Evolutionary conservation across 2,329 filamentous ascomycete species (phyloP).

Genomic region (Trichoderma sp.): DNA sequence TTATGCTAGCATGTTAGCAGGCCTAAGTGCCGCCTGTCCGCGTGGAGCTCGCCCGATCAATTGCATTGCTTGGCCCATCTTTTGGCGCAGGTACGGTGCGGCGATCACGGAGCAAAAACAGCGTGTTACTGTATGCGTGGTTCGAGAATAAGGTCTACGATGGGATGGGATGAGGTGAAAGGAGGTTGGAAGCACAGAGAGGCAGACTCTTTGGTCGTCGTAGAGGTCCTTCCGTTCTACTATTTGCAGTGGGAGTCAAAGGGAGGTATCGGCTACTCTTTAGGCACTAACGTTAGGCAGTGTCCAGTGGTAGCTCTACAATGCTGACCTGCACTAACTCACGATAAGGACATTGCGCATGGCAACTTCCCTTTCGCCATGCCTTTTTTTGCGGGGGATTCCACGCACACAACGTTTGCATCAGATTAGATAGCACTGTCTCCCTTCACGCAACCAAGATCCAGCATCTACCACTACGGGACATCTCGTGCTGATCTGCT

Average conservation of each 20-base stretch:
- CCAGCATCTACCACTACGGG: neutral
- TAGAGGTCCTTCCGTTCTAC: neutral
- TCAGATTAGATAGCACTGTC: neutral
- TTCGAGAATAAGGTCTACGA: neutral
- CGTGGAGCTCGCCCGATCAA: slow-evolving; percentile 15
- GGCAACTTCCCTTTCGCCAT: neutral
- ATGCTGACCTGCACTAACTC: too few relatives aligned
- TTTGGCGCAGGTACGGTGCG: slow-evolving; percentile 19
- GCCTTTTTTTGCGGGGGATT: neutral
- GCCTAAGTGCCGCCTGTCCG: slow-evolving; percentile 15
- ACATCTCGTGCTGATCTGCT: neutral
- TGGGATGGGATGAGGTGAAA: neutral
- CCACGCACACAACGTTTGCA: neutral
- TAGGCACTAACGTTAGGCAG: neutral
- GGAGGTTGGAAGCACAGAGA: neutral
- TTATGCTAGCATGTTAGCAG: too few relatives aligned
- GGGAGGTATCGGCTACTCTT: neutral
- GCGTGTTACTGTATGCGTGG: neutral
- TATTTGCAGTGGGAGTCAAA: neutral
- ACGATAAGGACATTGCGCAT: neutral
- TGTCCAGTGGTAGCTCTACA: neutral
- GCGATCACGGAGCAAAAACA: slow-evolving; percentile 9
- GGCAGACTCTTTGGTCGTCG: neutral
- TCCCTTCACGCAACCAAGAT: neutral
- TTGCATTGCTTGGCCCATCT: neutral